Evolutionary conservation across 768 basidiomycete species (phyloP).

Genomic region (Collybia mongolica): DNA sequence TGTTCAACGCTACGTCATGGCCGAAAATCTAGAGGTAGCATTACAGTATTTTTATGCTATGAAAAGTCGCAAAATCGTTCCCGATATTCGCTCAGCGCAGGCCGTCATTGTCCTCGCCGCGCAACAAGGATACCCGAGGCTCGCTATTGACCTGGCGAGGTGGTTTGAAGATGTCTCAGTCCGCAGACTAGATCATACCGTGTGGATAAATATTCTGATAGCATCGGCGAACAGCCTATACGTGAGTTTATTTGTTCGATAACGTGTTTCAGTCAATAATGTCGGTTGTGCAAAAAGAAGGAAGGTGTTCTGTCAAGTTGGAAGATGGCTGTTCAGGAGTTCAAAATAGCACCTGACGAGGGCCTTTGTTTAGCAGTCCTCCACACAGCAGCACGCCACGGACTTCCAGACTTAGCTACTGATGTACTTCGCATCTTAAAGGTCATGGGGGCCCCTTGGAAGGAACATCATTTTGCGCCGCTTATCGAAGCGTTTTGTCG

Average conservation of each 20-base stretch:
- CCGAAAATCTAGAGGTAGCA: conserved; percentile 63
- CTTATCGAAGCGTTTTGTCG: conserved; percentile 73
- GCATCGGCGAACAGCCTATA: conserved; percentile 64
- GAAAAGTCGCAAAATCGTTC: conserved; percentile 47
- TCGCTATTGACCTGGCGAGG: conserved; percentile 71
- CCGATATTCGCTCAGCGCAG: conserved; percentile 48
- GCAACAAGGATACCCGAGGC: conserved; percentile 49
- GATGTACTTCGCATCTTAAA: conserved; percentile 62
- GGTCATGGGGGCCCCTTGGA: conserved; percentile 40
- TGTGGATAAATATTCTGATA: conserved; percentile 69
- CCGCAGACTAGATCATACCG: conserved; percentile 47
- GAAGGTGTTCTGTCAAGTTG: conserved; percentile 68
- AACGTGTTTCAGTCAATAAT: conserved; percentile 1
- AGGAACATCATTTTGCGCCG: conserved; percentile 77
- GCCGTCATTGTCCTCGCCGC: conserved; percentile 55
- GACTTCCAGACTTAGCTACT: conserved; percentile 66
- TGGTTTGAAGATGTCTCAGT: conserved; percentile 56
- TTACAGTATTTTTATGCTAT: conserved; percentile 62
- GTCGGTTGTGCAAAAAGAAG: conserved; percentile 37
- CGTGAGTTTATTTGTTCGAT: conserved; percentile 42
- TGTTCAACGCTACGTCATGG: conserved; percentile 42
- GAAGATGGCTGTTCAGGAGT: conserved; percentile 52
- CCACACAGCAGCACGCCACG: conserved; percentile 70
- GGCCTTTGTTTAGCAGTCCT: conserved; percentile 71
- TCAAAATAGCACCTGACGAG: conserved; percentile 66